Conservation (phyloP, 441 rosid genomes). For the Brassica balearica region DNA sequence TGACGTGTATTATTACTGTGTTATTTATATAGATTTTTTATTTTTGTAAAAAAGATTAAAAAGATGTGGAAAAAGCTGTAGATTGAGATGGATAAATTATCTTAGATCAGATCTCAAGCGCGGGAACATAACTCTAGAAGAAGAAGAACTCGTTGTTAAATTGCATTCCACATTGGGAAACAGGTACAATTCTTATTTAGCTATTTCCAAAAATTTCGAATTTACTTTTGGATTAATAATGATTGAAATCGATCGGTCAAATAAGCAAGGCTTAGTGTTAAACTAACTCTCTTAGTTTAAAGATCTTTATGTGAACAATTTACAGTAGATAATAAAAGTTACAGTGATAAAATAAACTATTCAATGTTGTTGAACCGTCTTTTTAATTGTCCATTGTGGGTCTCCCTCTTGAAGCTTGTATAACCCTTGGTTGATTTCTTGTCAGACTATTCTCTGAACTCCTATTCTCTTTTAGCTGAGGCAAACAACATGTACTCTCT, state of each 20-base stretch:
- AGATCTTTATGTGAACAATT: background rate
- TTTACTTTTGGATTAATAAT: no score
- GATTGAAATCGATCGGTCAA: background rate
- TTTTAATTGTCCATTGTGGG: background rate
- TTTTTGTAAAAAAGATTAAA: constrained; percentile 55
- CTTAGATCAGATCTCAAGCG: constrained; percentile 74
- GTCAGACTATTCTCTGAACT: background rate
- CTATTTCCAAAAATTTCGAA: no score
- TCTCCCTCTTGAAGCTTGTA: background rate
- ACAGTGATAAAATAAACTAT: background rate
- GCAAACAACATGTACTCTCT: constrained; percentile 15
- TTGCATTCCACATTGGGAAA: constrained; percentile 76
- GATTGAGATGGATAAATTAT: constrained; percentile 88
- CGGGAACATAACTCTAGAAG: constrained; percentile 66
- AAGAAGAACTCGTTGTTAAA: constrained; percentile 64
- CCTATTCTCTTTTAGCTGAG: constrained; percentile 23
- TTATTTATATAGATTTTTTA: background rate
- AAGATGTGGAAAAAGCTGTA: constrained; percentile 93
- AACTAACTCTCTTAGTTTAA: background rate
- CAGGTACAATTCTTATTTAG: constrained; percentile 31
- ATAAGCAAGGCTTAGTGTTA: background rate
- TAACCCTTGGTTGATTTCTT: background rate
- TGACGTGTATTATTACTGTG: background rate
- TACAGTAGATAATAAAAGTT: background rate
- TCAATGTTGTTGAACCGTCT: background rate